Evolutionary conservation across 2,329 filamentous ascomycete species (phyloP).

Genomic region (Leptosphaerulina australis): DNA sequence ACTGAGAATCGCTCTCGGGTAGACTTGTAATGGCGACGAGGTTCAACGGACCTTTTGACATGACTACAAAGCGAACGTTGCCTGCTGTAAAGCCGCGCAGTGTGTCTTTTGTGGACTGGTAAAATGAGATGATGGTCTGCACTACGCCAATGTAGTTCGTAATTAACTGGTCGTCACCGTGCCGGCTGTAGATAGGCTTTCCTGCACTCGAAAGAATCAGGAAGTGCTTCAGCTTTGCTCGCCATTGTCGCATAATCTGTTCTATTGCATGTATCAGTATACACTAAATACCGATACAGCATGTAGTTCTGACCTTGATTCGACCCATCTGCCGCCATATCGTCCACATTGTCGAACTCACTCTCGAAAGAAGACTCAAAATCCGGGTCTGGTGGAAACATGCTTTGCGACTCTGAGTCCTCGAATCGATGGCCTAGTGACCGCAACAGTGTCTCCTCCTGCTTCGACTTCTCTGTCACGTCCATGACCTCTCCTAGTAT

Average conservation of each 20-base stretch:
- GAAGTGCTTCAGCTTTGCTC: constrained; percentile 94
- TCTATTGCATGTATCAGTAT: constrained; percentile 47
- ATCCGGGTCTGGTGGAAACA: constrained; percentile 53
- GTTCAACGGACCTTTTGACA: constrained; percentile 85
- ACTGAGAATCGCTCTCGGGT: constrained; percentile 87
- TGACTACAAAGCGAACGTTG: constrained; percentile 81
- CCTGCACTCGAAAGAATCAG: constrained; percentile 94
- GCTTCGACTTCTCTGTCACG: constrained; percentile 64
- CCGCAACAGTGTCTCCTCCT: constrained; percentile 71
- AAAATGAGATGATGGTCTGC: constrained; percentile 97
- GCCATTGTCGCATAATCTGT: constrained; percentile 73
- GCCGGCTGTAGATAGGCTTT: constrained; percentile 95
- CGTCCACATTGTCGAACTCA: constrained; percentile 79
- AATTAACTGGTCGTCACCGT: constrained; percentile 87
- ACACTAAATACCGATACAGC: constrained; percentile 21
- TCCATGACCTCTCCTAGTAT: constrained; percentile 74
- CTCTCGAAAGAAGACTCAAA: constrained; percentile 70
- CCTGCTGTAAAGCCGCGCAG: constrained; percentile 88
- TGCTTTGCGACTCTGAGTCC: constrained; percentile 61
- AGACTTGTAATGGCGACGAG: constrained; percentile 92
- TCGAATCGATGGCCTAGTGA: constrained; percentile 65
- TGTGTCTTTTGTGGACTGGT: constrained; percentile 77
- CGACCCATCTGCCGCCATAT: constrained; percentile 58
- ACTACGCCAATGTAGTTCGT: constrained; percentile 94
- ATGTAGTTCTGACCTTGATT: constrained; percentile 63